Base-by-base conservation (phyloP, 2,329 filamentous ascomycete species). In the Elsinoe arachidis region DNA sequence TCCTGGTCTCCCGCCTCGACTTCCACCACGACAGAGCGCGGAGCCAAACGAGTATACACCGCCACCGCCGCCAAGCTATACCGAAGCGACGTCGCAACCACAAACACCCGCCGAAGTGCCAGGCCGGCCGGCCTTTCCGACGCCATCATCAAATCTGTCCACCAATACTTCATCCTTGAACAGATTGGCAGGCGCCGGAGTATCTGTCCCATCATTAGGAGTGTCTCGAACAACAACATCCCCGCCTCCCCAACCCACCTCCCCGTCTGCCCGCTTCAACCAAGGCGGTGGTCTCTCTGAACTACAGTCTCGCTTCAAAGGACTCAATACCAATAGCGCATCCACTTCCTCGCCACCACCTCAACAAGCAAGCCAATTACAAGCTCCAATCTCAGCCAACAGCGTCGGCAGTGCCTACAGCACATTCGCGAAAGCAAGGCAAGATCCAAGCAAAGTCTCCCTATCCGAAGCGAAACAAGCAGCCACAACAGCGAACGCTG, bases 161-260 rank as follows among this genome's bases (percentile, higher is more conserved):
- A 53, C 89, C 4, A 69, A 86, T 57, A 78, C 54, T 6, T 33
- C 41, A 5, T 19, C 54, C 1, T 14, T 46, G 4, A 34, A 74
- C 58, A 80, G 88, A 41, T 77, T 96, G 7, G 82, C 84, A 10
- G 80, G 83, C 37, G 85, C 88, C 1, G 90, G 90, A 1, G 78
- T 96, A 5, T 87, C 85, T 0, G 88, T 96, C 0, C 86, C 90
- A 0, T 86, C 80, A 0, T 75, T 96, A 3, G 87, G 87, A 4
- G 95, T 95, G 60, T 84, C 83, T 2, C 69, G 67, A 47, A 72
- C 63, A 58, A 65, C 65, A n/a, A 68, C 52, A 26, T 54, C 54
- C n/a, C 47, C 52, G 2, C 38, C 41, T 5, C 33, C 59, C 19
- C 52, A 67, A 59, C 69, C 68, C 6, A 11, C 41, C 12, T 19